Percentiles rank a stretch among this genome's conserved stretches.
Evolutionary conservation across 371 early-diverging fungal genomes (phyloP).

Genomic region (Lichtheimia ornata): DNA sequence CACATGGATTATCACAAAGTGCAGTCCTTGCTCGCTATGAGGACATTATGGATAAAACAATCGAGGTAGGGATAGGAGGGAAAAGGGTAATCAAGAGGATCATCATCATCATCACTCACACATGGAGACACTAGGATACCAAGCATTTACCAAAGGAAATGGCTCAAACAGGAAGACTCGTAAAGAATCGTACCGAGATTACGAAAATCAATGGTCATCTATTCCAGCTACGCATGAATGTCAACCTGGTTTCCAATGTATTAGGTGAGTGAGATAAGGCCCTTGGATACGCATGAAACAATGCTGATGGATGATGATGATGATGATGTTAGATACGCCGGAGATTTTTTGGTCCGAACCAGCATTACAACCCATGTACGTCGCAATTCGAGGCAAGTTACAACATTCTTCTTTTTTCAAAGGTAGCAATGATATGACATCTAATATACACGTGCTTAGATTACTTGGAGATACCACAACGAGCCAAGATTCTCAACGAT

Average conservation of each 20-base stretch:
- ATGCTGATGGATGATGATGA: not conserved
- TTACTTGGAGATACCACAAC: slow-evolving; percentile 81
- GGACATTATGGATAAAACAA: slow-evolving; percentile 68
- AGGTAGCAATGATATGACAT: not conserved
- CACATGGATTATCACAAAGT: slow-evolving; percentile 68
- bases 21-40: slow-evolving; percentile 73
- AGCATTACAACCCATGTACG: slow-evolving; percentile 53
- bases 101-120: not conserved
- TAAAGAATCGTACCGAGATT: slow-evolving; percentile 64
- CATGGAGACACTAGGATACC: slow-evolving; percentile 29
- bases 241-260: slow-evolving; percentile 58
- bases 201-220: slow-evolving; percentile 84
- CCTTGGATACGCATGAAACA: not conserved
- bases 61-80: slow-evolving; percentile 49
- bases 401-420: not conserved
- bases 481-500: slow-evolving; percentile 84
- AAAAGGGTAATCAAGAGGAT: too few species aligned
- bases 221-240: slow-evolving; percentile 56
- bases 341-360: slow-evolving; percentile 63
- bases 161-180: slow-evolving; percentile 51
- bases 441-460: slow-evolving; percentile 22
- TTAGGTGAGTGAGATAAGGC: slow-evolving; percentile 39
- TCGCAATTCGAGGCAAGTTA: slow-evolving; percentile 42
- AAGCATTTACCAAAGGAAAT: slow-evolving; percentile 54
- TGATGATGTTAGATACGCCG: slow-evolving; percentile 48